A percentile compares a stretch with the other conserved stretches of the same genome.
These are phyloP conservation scores for Trametes villosa DNA, from an alignment of 768 basidiomycete species.

Conservation along the genomic window DNA sequence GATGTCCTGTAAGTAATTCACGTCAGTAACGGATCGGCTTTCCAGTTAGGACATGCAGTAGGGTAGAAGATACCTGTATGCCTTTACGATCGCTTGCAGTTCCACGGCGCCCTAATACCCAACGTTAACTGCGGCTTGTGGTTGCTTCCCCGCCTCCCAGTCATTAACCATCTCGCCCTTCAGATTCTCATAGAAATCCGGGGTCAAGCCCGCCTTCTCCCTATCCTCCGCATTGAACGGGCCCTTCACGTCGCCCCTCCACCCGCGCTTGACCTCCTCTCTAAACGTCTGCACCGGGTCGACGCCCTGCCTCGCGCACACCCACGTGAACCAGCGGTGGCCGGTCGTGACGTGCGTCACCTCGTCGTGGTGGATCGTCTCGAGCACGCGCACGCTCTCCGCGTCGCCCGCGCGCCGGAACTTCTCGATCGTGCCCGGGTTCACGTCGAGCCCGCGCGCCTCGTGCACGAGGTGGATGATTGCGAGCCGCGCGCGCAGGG, in stretches of 20 bases:
- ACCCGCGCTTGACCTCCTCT: slow-evolving; percentile 68
- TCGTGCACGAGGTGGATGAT: slow-evolving; percentile 89
- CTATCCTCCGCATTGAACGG: slow-evolving; percentile 83
- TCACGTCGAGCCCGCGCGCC: slow-evolving; percentile 83
- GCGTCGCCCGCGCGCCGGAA: slow-evolving; percentile 67
- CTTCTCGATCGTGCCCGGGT: slow-evolving; percentile 77
- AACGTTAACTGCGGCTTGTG: not conserved
- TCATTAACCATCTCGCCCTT: slow-evolving; percentile 55
- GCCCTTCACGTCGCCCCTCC: slow-evolving; percentile 75
- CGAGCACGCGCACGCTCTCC: slow-evolving; percentile 69
- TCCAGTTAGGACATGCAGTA: too few species aligned
- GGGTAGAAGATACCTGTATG: too few species aligned
- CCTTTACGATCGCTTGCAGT: too few species aligned
- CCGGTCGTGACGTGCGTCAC: slow-evolving; percentile 82
- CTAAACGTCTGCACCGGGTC: slow-evolving; percentile 73
- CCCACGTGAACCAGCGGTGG: slow-evolving; percentile 83
- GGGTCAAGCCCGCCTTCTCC: slow-evolving; percentile 72
- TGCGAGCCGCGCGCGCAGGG: slow-evolving; percentile 71
- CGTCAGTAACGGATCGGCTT: too few species aligned
- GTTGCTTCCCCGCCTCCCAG: slow-evolving; percentile 3
- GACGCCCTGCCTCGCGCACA: slow-evolving; percentile 56
- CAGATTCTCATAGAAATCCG: slow-evolving; percentile 73
- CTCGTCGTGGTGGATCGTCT: slow-evolving; percentile 81
- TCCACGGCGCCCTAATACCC: slow-evolving; percentile 18
- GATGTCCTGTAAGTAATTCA: too few species aligned